phyloP scores from a whole-genome alignment of 179 eudicot species.

The Beta macrorhiza region DNA sequence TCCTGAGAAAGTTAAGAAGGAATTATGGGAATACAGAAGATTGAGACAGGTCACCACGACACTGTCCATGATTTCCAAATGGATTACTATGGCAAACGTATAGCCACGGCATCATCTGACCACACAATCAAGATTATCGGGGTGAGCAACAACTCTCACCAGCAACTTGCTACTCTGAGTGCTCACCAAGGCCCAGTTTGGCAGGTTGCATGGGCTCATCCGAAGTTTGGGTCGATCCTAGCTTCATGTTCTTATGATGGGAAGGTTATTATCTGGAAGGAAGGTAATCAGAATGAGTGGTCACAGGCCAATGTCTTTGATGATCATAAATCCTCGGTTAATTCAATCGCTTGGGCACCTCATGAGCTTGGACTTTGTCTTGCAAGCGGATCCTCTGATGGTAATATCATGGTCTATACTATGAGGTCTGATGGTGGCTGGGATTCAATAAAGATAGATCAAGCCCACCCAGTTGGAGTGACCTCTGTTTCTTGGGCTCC shows the following conservation, averaged over 20 bases:
- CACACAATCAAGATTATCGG: conserved; percentile 71
- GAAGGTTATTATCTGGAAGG: conserved; percentile 74
- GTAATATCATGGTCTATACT: conserved; percentile 65
- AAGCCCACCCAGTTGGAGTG: conserved; percentile 82
- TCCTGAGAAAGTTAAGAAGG: background rate
- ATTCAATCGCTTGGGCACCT: conserved; percentile 81
- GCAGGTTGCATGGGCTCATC: conserved; percentile 89
- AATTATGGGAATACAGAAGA: conserved; percentile 67
- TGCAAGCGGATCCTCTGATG: conserved; percentile 77
- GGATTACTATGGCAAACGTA: conserved; percentile 92
- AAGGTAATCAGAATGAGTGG: conserved; percentile 76
- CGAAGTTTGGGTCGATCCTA: conserved; percentile 71
- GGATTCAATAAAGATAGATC: conserved; percentile 73
- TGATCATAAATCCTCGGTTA: conserved; percentile 74
- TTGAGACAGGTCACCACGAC: conserved; percentile 81
- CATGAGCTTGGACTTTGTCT: conserved; percentile 76
- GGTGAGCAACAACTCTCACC: conserved; percentile 61
- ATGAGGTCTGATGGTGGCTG: conserved; percentile 65
- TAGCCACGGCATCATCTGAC: conserved; percentile 84
- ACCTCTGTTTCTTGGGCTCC: conserved; percentile 94
- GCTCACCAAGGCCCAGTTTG: conserved; percentile 93
- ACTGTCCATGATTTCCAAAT: conserved; percentile 75
- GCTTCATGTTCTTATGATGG: conserved; percentile 87
- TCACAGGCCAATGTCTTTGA: conserved; percentile 55
- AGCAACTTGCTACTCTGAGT: conserved; percentile 68